Evolutionary conservation across 129 eudicot species (phyloP), one percentile per base, ranked within the genome.

Genomic region (Arctium lappa): DNA sequence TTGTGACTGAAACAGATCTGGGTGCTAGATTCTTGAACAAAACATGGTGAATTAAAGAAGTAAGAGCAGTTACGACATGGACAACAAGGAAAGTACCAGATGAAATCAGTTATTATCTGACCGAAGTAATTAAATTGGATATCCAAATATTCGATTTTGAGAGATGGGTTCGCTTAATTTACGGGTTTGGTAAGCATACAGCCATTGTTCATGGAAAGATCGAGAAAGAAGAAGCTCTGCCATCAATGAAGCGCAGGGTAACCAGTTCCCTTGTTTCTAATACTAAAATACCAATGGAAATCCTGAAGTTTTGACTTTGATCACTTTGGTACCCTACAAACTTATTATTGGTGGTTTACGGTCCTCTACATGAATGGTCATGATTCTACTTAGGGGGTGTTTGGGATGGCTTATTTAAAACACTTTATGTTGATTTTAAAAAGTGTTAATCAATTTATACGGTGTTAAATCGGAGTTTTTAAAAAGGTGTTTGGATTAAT

Each of bases 231-330:
- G 39, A 38, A 39, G 66, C 46, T 66, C 44, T 40, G 78, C 77
- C 79, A 69, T 66, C 30, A 50, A 81, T 71, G 85, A 86, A 81
- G 76, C 50, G 46, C n/a, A 72, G 53, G 83, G 83, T 62, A 84
- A 73, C 62, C 75, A 72, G 83, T 79, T 74, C 48, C 39, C 71
- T 60, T 60, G 68, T 16, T 16, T 16, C 29, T 60, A 60, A 16
- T 60, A 60, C 29, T 60, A 60, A 60, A n/a, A 16, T 60, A 6
- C 9, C 68, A 60, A 0, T 16, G 22, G 68, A 60, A 60, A 16
- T 29, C 65, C 68, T 60, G 9, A n/a, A 60, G 62, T 84, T 79
- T 27, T 2, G 2, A 44, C 60, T 79, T 84, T 65, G 8, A 71
- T 27, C n/a, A 18, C 5, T 22, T 77, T 65, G 12, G 13, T 15